Percentiles rank a stretch among this genome's conserved stretches.
These are phyloP conservation scores for Ballota nigra DNA, from an alignment of 257 asterid species.

Conservation along the genomic window DNA sequence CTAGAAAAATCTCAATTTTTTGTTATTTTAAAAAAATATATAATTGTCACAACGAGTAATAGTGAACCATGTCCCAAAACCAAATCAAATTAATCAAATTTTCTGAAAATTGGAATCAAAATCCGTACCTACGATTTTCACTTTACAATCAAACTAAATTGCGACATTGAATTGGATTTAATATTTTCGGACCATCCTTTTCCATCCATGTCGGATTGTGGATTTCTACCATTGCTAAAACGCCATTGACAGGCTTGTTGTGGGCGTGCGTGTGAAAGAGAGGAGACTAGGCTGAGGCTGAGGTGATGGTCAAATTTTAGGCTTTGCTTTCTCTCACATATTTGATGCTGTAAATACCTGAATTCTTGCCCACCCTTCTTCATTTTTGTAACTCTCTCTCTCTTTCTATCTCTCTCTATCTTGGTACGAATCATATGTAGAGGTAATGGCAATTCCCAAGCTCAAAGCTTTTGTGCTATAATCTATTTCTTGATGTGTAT, in stretches of 20 bases:
- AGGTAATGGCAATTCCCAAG: neutral
- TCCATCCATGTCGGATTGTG: neutral
- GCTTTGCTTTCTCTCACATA: constrained; percentile 29
- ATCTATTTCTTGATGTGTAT: constrained; percentile 9
- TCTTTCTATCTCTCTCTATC: neutral
- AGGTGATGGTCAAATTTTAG: constrained; percentile 15
- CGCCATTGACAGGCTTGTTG: constrained; percentile 8
- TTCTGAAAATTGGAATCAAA: neutral
- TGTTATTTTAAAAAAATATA: too few relatives aligned
- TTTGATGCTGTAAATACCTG: constrained; percentile 30
- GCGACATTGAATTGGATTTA: neutral
- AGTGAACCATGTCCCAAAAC: neutral
- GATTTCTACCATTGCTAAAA: constrained; percentile 9
- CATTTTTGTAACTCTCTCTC: constrained; percentile 19
- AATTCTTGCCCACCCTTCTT: constrained; percentile 37
- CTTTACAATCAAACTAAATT: neutral
- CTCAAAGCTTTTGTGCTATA: neutral
- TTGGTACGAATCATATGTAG: constrained; percentile 1
- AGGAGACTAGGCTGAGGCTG: constrained; percentile 22
- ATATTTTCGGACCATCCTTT: neutral
- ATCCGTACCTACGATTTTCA: neutral
- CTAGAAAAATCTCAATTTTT: neutral
- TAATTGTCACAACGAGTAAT: too few relatives aligned
- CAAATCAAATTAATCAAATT: neutral
- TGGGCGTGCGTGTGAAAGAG: constrained; percentile 6